Percentiles rank a stretch among this genome's conserved stretches.
These are phyloP conservation scores for Phyllosticta paracitricarpa DNA, from an alignment of 2,329 filamentous ascomycete genomes.

Conservation along the genomic window DNA sequence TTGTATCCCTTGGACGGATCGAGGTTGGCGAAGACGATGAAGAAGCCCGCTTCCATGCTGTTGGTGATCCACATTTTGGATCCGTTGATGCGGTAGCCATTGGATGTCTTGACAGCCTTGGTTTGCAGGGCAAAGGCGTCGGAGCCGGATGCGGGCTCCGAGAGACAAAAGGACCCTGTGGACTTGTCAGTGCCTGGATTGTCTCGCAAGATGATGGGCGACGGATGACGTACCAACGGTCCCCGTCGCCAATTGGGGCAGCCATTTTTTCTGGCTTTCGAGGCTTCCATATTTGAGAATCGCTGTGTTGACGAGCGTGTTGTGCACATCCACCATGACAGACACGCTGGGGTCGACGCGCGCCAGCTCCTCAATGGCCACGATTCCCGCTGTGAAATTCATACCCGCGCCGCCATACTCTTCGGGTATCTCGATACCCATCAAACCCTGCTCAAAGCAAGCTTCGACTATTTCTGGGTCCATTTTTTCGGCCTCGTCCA, in stretches of 20 bases:
- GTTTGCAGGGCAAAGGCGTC: constrained; percentile 94
- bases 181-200: constrained; percentile 1
- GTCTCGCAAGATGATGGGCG: not conserved
- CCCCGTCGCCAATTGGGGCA: constrained; percentile 81
- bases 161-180: constrained; percentile 73
- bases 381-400: constrained; percentile 96
- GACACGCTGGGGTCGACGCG: constrained; percentile 89
- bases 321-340: constrained; percentile 94
- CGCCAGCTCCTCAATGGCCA: constrained; percentile 94
- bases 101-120: constrained; percentile 71
- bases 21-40: constrained; percentile 96
- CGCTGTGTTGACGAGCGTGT: constrained; percentile 92
- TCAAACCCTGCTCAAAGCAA: constrained; percentile 92
- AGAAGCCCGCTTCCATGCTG: constrained; percentile 84
- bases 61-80: constrained; percentile 99
- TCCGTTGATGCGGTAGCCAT: constrained; percentile 79
- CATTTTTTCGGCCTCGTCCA: constrained; percentile 96
- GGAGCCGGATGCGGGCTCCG: constrained; percentile 83
- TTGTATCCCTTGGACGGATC: constrained; percentile 89
- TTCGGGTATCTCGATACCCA: constrained; percentile 96
- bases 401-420: constrained; percentile 94
- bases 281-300: constrained; percentile 75
- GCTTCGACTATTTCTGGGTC: constrained; percentile 80
- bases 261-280: constrained; percentile 70
- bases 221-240: constrained; percentile 51